Evolutionary conservation across 2,329 filamentous ascomycete species (phyloP), one percentile per base, ranked within the genome.

Genomic region (Mycogone perniciosa): DNA sequence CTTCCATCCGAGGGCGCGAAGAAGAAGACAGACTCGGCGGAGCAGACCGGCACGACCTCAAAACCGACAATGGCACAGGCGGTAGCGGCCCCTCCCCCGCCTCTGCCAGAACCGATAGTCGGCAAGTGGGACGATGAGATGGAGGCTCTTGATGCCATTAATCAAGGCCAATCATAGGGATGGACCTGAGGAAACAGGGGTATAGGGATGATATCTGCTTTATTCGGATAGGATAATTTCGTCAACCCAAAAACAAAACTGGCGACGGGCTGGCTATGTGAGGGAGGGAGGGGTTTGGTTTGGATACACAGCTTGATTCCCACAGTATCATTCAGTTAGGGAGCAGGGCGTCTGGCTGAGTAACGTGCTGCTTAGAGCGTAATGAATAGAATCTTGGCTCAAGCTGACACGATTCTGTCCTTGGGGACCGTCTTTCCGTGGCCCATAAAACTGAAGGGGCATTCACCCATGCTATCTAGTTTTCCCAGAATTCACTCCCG

Each of bases 61-160:
- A 62, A 70, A 50, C 59, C 63, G 4, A 66, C 65, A 1, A 63
- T 69, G 1, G 57, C 59, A 2, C 58, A 60, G 27, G 58, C 59
- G 8, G 55, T 38, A 27, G 51, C 51, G 7, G 35, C 54, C 4
- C 58, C 60, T 7, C 56, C 62, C 1, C 59, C 59, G 9, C 60
- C 61, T 1, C 44, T 65, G 41, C 60, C 64, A 4, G 66, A 49
- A 61, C 70, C 11, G 40, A 52, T 51, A 1, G 63, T 73, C 7
- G 72, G 67, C 8, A 69, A 75, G 49, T 82, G 79, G 79, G 79
- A 76, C 46, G 79, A 82, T 34, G 79, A 82, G 64, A 77, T 82
- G 71, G 76, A 76, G 44, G 75, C 70, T 5, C 64, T 76, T 9
- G 76, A 79, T 29, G 71, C 67, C 31, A 50, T 54, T n/a, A 64